Base-by-base conservation (phyloP, 23 red algal genomes). In the Agarophyton chilense region DNA sequence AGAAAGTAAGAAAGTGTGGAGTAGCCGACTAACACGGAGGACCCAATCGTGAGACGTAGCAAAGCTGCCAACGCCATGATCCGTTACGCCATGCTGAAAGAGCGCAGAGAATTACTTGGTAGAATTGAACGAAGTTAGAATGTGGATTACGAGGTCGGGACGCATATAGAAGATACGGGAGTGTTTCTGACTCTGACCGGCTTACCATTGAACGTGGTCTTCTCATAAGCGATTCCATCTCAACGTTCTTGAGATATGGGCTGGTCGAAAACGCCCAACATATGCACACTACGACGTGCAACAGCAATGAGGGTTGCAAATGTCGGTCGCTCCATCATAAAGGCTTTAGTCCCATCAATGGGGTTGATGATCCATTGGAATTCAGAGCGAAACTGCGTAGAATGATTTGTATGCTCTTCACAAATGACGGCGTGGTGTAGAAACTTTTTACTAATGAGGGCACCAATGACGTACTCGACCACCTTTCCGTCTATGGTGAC, bases 291-390 rank as follows among this genome's bases (percentile, higher is more conserved):
- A 45, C 85, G 13, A 21, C 68, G 87, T 13, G 94, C 56, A 28
- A 98, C 77, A 31, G 93, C 92, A 75, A 98, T 90, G 18, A 98
- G 81, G 36, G 96, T 98, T 24, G 82, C 92, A 86, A 98, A 98
- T 2, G 96, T 98, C 29, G 96, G 88, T 63, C 94, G 92, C 31
- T 93, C 96, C 26, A 65, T 75, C 52, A 98, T 79, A 52, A 98
- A 98, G 0, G 92, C 88, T 64, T 95, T 95, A 28, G 96, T 98
- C 31, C 96, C 96, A 82, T 98, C 96, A 45, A 98, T 95, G 12
- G 96, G 96, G 52, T 98, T 93, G n/a, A 95, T 43, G 26, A 98
- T 92, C 96, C 96, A 98, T 18, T 79, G 40, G 84, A 77, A 98
- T 41, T 67, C 90, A 32, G 32, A 57, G 3, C 19, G 42, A 46